These are phyloP conservation scores for Plasmodium blacklocki DNA, from an alignment of 169 alveolate species.

Conservation along the genomic window DNA sequence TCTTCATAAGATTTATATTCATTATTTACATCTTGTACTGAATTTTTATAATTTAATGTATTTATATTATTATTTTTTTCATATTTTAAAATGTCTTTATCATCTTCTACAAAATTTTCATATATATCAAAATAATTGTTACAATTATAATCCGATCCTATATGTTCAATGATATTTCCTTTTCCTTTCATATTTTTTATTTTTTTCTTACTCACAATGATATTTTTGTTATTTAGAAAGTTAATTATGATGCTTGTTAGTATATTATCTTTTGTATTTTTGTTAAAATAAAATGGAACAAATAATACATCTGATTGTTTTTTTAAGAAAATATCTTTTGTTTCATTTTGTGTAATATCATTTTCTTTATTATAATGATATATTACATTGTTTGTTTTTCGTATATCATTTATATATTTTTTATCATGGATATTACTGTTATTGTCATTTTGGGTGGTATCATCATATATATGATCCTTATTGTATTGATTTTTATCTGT, in stretches of 20 bases:
- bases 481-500: no score
- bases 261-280: conserved; percentile 71
- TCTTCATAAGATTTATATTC: conserved; percentile 4
- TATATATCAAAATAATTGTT: conserved; percentile 58
- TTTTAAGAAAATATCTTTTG: background rate
- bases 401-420: background rate
- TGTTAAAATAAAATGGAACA: conserved; percentile 71
- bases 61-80: conserved; percentile 36
- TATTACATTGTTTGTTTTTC: background rate
- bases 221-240: conserved; percentile 31
- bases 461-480: no score
- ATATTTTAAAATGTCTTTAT: conserved; percentile 61
- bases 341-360: background rate
- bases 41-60: conserved; percentile 19
- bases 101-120: conserved; percentile 72
- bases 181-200: background rate
- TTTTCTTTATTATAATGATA: background rate
- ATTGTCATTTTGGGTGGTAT: no score
- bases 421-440: no score
- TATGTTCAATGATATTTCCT: conserved; percentile 22
- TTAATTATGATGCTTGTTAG: conserved; percentile 48
- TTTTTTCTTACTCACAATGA: conserved; percentile 26
- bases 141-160: conserved; percentile 69
- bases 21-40: background rate
- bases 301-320: conserved; percentile 16